These are phyloP conservation scores for Tulasnella sp. DNA, from an alignment of 768 basidiomycete genomes.

Conservation along the genomic window DNA sequence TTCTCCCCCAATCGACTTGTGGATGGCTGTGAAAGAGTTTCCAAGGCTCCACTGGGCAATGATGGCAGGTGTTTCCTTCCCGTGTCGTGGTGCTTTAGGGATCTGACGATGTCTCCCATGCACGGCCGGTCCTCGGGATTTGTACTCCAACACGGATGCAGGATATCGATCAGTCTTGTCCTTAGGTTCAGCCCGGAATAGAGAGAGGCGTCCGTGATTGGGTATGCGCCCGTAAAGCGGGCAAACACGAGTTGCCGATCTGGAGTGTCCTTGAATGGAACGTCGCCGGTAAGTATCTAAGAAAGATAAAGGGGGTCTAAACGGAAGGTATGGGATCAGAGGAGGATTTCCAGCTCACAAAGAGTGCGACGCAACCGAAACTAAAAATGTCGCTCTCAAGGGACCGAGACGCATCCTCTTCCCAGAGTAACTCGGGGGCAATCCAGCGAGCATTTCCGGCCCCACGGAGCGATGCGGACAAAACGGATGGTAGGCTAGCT, in stretches of 20 bases:
- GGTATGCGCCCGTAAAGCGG: not conserved
- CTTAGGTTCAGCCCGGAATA: not conserved
- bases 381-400: not conserved
- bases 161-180: not conserved
- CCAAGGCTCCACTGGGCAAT: too few species aligned
- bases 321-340: too few species aligned
- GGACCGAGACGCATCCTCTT: not conserved
- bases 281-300: not conserved
- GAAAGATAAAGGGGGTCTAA: not conserved
- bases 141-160: not conserved
- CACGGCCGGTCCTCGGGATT: not conserved
- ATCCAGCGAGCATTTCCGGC: constrained; percentile 9
- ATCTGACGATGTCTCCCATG: not conserved
- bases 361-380: not conserved
- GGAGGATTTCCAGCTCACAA: not conserved
- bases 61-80: too few species aligned
- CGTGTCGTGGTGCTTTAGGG: not conserved
- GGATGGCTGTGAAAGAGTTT: too few species aligned
- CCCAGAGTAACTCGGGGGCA: not conserved
- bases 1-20: too few species aligned
- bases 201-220: not conserved
- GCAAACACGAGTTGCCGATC: not conserved
- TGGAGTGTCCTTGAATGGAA: not conserved
- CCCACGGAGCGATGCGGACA: not conserved
- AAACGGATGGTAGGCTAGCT: not conserved